Evolutionary conservation across 2,329 filamentous ascomycete genomes (phyloP), one percentile per base, ranked within the genome.

Genomic region (Fusarium compactum): DNA sequence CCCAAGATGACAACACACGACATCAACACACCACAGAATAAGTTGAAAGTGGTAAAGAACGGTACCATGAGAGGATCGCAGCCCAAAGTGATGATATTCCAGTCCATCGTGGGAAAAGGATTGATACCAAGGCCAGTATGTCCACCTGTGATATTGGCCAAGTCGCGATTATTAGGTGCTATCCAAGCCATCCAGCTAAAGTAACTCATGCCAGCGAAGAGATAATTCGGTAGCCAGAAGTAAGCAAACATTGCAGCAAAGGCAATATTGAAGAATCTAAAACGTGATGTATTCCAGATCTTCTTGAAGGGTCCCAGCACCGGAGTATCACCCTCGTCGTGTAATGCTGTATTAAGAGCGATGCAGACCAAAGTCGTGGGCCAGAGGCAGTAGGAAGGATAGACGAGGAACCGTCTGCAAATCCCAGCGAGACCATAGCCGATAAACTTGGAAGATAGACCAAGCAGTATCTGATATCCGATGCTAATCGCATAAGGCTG

Each of bases 101-200:
- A 84, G 70, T 85, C 83, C 38, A 83, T 79, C 2, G 82, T 83
- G 1, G 82, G 79, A 5, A 80, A 62, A 2, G 80, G 80, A 62
- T 83, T 83, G 22, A 84, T 53, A 5, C 82, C 82, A 2, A 84
- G 69, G 2, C 82, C 83, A 16, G 76, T 78, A 6, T 74, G 70
- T 32, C 77, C 76, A 4, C 83, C 82, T 1, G 79, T 79, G 24
- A 84, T 66, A 24, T 78, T 74, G 41, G 76, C 77, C 20, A 84
- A 69, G 46, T 79, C 77, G 9, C 75, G 70, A 53, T 82, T 84
- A 16, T 78, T 67, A 0, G 85, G 85, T 0, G 82, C 77, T 54
- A 88, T 87, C 85, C 85, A 88, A 0, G 82, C 82, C 70, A 86
- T 82, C 84, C 85, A 88, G 69, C 80, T 83, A 73, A 88, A 87